Conservation (phyloP, 768 basidiomycete genomes). For the Suillus brevipes region DNA sequence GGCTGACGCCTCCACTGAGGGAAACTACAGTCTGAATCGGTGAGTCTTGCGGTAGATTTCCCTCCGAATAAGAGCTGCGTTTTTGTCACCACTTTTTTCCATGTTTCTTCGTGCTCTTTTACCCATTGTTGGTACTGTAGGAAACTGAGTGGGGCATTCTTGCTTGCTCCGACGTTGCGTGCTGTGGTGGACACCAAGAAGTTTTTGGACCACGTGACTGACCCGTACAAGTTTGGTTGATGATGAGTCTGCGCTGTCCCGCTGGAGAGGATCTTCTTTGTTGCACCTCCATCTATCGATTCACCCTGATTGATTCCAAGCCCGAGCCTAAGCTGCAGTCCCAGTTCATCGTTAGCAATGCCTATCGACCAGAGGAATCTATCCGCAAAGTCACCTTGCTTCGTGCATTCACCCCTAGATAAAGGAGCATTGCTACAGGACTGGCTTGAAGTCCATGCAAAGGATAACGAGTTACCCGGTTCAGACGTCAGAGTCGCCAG, state of each 20-base stretch:
- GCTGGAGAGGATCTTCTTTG: conserved; percentile 2
- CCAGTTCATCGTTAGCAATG: conserved; percentile 28
- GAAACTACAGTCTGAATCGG: conserved; percentile 97
- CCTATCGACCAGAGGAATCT: conserved; percentile 26
- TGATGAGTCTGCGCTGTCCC: not conserved
- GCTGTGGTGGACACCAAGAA: conserved; percentile 71
- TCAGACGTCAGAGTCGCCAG: conserved; percentile 51
- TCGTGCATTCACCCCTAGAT: conserved; percentile 91
- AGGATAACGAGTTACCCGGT: conserved; percentile 26
- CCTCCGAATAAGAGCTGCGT: not conserved
- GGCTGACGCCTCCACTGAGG: conserved; percentile 88
- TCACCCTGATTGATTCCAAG: conserved; percentile 26
- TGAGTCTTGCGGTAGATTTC: conserved; percentile 31
- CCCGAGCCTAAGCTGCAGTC: conserved; percentile 19
- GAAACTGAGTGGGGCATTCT: conserved; percentile 81
- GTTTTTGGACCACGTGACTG: conserved; percentile 74
- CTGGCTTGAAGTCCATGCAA: conserved; percentile 52
- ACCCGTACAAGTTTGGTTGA: conserved; percentile 6
- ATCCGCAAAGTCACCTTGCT: conserved; percentile 70
- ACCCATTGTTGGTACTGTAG: conserved; percentile 35
- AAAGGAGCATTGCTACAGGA: conserved; percentile 75
- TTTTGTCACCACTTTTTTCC: conserved; percentile 1
- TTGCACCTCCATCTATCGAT: conserved; percentile 15
- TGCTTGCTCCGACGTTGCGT: conserved; percentile 72
- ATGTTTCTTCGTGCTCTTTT: not conserved